phyloP scores from a whole-genome alignment of 2,329 filamentous ascomycete genomes.

The Fonsecaea pugnacius region DNA sequence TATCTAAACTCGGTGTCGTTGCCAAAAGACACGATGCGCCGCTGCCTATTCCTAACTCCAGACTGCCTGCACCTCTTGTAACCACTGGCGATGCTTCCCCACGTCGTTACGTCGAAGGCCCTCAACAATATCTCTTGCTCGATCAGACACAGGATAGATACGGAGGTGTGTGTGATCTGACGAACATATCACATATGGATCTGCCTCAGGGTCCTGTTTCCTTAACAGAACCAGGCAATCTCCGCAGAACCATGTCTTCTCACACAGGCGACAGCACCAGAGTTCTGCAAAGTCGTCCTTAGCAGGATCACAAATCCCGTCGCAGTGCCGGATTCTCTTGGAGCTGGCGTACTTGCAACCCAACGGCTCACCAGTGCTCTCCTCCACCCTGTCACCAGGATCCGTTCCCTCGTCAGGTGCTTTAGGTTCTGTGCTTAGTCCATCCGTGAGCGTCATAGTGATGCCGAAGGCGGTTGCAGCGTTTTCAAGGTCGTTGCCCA shows the following conservation, averaged over 20 bases:
- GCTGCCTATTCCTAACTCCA: slow-evolving; percentile 3
- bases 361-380: slow-evolving; percentile 6
- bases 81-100: slow-evolving; percentile 3
- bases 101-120: slow-evolving; percentile 2
- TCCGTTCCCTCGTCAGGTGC: slow-evolving; percentile 3
- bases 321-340: slow-evolving; percentile 6
- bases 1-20: too few species aligned
- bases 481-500: slow-evolving; percentile 15
- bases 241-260: slow-evolving; percentile 11
- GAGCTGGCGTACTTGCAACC: slow-evolving; percentile 20
- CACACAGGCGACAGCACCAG: slow-evolving; percentile 12
- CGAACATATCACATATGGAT: slow-evolving; percentile 9
- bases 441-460: slow-evolving; percentile 12
- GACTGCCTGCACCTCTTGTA: slow-evolving; percentile 8
- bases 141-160: slow-evolving; percentile 2
- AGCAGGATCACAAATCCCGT: slow-evolving; percentile 5
- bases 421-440: slow-evolving; percentile 1
- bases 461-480: slow-evolving; percentile 19
- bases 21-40: not conserved
- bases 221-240: slow-evolving; percentile 5
- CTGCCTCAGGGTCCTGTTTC: slow-evolving; percentile 10
- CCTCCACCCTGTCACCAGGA: not conserved
- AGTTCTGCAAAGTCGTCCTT: slow-evolving; percentile 12
- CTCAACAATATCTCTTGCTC: slow-evolving; percentile 1
- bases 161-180: slow-evolving; percentile 9